Conservation (phyloP, 2,329 filamentous ascomycete genomes). For the Verticillium dahliae region DNA sequence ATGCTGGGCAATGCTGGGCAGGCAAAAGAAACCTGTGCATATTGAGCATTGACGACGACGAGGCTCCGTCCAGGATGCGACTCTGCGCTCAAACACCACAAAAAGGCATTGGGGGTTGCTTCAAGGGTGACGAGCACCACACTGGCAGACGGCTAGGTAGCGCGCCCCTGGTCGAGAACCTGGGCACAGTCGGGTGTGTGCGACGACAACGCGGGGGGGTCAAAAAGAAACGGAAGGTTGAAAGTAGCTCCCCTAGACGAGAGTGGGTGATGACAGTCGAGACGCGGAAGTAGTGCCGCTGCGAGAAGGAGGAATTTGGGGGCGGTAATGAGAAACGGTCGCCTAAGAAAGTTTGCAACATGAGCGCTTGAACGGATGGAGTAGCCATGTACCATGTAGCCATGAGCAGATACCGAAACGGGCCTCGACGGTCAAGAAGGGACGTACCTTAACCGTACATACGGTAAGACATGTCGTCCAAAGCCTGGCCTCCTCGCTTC, state of each 20-base stretch:
- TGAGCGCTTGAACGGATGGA: neutral
- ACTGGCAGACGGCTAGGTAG: neutral
- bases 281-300: neutral
- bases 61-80: neutral
- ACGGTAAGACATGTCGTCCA: neutral
- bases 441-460: neutral
- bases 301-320: neutral
- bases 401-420: neutral
- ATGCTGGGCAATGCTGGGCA: neutral
- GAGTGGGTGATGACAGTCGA: neutral
- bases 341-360: neutral
- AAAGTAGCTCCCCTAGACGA: neutral
- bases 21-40: neutral
- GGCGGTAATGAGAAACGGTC: neutral
- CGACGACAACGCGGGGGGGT: neutral
- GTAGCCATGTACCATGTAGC: neutral
- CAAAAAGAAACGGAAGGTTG: neutral
- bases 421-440: neutral
- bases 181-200: neutral
- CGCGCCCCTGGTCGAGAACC: neutral
- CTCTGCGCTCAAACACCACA: neutral
- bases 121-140: neutral
- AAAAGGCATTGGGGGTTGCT: neutral
- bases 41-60: neutral
- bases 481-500: neutral